These are phyloP conservation scores for Limnomonas spitsbergensis DNA, from an alignment of 139 green algal genomes.

Conservation along the genomic window DNA sequence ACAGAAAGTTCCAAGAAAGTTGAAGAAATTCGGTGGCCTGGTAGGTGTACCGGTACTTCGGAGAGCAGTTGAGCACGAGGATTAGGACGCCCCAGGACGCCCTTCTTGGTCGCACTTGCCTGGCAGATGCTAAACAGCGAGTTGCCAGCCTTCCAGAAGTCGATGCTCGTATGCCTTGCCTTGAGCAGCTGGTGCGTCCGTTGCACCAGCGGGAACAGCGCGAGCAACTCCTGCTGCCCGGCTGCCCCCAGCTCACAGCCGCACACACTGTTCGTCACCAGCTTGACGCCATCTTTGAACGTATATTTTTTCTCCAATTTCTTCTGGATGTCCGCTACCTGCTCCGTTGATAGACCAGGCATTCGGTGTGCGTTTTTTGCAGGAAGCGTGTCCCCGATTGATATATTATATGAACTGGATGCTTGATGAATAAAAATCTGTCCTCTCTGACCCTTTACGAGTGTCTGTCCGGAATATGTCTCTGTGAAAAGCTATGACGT, in stretches of 20 bases:
- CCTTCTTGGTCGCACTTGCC: not conserved
- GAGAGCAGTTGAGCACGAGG: too few species aligned
- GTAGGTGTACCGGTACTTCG: too few species aligned
- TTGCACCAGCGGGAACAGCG: not conserved
- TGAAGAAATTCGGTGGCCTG: too few species aligned
- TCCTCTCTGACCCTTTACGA: too few species aligned
- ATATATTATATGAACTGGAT: too few species aligned
- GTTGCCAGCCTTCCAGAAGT: not conserved
- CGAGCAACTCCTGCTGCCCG: not conserved
- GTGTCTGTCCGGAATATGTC: too few species aligned
- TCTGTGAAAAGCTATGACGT: too few species aligned
- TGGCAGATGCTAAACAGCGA: not conserved
- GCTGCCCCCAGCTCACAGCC: not conserved
- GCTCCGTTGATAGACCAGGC: not conserved
- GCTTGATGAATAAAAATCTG: too few species aligned
- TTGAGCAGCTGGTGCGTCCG: conserved; percentile 7
- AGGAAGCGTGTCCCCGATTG: too few species aligned
- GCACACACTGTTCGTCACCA: not conserved
- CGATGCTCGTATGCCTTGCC: conserved; percentile 1
- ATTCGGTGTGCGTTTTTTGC: too few species aligned
- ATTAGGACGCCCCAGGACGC: too few species aligned
- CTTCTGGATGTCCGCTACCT: not conserved
- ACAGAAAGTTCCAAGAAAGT: too few species aligned
- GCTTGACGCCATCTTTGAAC: not conserved
- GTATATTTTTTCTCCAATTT: not conserved